These are phyloP conservation scores for Trichoderma sp. DNA, from an alignment of 2,329 filamentous ascomycete species.

Conservation along the genomic window DNA sequence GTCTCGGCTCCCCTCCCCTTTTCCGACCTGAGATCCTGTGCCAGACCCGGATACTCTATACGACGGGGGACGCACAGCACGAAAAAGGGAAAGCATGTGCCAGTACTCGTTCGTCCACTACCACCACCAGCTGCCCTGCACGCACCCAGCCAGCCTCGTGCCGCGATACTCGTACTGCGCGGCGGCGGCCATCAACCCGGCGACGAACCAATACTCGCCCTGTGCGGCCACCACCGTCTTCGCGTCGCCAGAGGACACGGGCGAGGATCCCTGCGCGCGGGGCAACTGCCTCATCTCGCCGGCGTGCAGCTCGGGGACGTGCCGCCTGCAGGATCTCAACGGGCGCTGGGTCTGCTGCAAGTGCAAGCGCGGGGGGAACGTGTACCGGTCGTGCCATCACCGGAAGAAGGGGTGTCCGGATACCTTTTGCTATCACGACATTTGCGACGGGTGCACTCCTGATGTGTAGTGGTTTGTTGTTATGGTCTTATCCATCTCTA, in stretches of 20 bases:
- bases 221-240: slow-evolving; percentile 38
- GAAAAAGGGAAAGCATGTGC: slow-evolving; percentile 46
- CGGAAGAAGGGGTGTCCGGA: slow-evolving; percentile 51
- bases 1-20: slow-evolving; percentile 3
- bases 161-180: slow-evolving; percentile 51
- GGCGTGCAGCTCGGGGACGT: slow-evolving; percentile 52
- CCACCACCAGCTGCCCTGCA: slow-evolving; percentile 52
- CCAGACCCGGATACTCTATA: background rate
- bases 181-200: slow-evolving; percentile 38
- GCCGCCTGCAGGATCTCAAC: slow-evolving; percentile 52
- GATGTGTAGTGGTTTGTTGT: slow-evolving; percentile 34
- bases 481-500: no score
- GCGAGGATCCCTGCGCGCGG: slow-evolving; percentile 48
- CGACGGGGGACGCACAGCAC: background rate
- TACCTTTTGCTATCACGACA: slow-evolving; percentile 56
- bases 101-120: slow-evolving; percentile 54
- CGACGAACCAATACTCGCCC: slow-evolving; percentile 34
- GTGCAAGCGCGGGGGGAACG: slow-evolving; percentile 52
- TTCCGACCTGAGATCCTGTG: background rate
- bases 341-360: slow-evolving; percentile 55
- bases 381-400: slow-evolving; percentile 50
- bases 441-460: slow-evolving; percentile 49
- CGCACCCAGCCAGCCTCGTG: slow-evolving; percentile 45
- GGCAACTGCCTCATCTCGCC: slow-evolving; percentile 51
- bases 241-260: slow-evolving; percentile 37